Base-by-base conservation (phyloP, 2,329 filamentous ascomycete species). In the Orbilia brochopaga region DNA sequence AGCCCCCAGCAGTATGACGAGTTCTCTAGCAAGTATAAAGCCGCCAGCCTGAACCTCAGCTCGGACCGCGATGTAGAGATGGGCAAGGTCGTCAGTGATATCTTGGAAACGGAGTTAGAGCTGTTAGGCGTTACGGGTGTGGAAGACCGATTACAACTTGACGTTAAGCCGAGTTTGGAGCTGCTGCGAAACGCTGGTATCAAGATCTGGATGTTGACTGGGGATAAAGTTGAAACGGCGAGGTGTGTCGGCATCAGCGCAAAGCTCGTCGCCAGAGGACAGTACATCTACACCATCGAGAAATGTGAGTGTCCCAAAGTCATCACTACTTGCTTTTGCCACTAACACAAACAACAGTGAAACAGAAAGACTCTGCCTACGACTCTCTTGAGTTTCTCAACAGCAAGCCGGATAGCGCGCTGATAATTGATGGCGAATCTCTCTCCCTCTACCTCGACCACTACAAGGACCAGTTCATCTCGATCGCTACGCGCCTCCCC, bases 151-250 rank as follows among this genome's bases (percentile, higher is more conserved):
- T 85, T 99, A 11, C 94, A 99, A 79, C 88, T 88, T 74, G 92
- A 97, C 77, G 94, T 99, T 77, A 99, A 97, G 79, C 90, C 93
- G 0, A 96, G 92, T 0, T 84, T 99, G 4, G 95, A 99, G 79
- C 86, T 99, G 3, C 85, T 99, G 58, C 90, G 94, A 75, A 99
- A 99, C 77, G 94, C 94, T 0, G 94, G 94, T 24, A 94, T 99
- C 81, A 97, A 97, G 80, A 97, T 99, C 56, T 99, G 94, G 94
- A 99, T 99, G 94, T 83, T 99, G 78, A 99, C 94, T 0, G 94
- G 94, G 52, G 94, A 99, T 83, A 99, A 99, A 80, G 91, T 99
- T 1, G 94, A 99, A 81, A 99, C 94, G 13, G 94, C 94, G 15
- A 88, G 94, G 37, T 99, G 94, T 80, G 93, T 99, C 11, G 95